These are phyloP conservation scores for Setaria viridis DNA, from an alignment of 202 grass and related monocot genomes.

Conservation along the genomic window DNA sequence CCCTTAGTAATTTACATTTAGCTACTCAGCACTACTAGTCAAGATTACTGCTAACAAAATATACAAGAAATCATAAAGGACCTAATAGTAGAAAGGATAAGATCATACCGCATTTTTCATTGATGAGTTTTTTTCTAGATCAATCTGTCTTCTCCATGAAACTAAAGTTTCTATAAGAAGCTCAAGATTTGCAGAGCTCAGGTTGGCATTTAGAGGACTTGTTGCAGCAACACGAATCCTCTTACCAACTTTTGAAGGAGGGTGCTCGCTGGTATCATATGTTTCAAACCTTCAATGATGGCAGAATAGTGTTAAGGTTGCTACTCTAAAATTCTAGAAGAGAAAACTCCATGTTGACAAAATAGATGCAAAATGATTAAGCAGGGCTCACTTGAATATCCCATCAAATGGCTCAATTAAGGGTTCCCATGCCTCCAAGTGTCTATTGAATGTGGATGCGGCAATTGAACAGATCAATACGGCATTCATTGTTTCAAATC, in stretches of 20 bases:
- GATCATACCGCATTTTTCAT: slow-evolving; percentile 67
- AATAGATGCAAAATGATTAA: slow-evolving; percentile 33
- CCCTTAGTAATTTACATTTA: too few species aligned
- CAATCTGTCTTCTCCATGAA: slow-evolving; percentile 89
- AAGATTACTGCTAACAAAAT: neutral
- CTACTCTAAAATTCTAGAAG: slow-evolving; percentile 15
- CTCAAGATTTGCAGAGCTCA: slow-evolving; percentile 92
- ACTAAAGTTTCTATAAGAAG: slow-evolving; percentile 86
- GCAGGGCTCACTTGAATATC: slow-evolving; percentile 84
- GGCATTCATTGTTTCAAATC: slow-evolving; percentile 90
- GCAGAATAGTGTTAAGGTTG: slow-evolving; percentile 48
- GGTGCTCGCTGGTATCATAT: slow-evolving; percentile 79
- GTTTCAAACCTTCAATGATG: slow-evolving; percentile 85
- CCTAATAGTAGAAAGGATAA: slow-evolving; percentile 34
- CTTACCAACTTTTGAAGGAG: slow-evolving; percentile 80
- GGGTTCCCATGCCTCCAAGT: slow-evolving; percentile 96
- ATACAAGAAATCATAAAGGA: slow-evolving; percentile 21
- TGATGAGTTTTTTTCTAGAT: slow-evolving; percentile 76
- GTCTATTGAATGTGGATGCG: slow-evolving; percentile 96
- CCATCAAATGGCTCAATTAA: slow-evolving; percentile 99
- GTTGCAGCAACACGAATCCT: slow-evolving; percentile 88
- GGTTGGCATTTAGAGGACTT: slow-evolving; percentile 78
- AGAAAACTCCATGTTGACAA: neutral
- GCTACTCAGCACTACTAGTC: too few species aligned
- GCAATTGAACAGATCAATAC: slow-evolving; percentile 95